Percentiles rank a stretch among this genome's conserved stretches.
These are phyloP conservation scores for Trypanosoma theileri DNA, from an alignment of 208 protist genomes.

Conservation along the genomic window DNA sequence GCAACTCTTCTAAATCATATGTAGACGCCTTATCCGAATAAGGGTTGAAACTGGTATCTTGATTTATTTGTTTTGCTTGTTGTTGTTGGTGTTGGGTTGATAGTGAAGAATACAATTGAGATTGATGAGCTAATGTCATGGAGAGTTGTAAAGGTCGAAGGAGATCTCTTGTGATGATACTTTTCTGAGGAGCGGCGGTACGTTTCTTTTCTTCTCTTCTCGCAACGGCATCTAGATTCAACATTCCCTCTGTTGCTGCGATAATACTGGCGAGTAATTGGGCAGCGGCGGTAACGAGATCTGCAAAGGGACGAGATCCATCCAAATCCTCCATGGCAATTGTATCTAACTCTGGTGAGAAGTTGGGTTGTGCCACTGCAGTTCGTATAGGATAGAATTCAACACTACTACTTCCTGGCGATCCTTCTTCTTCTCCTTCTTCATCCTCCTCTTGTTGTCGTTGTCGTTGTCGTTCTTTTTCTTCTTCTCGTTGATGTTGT, in stretches of 20 bases:
- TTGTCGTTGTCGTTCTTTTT: slow-evolving; percentile 11
- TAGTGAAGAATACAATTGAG: not conserved
- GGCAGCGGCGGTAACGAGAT: slow-evolving; percentile 17
- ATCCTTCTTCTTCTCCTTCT: not conserved
- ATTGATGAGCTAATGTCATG: not conserved
- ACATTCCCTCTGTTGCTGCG: slow-evolving; percentile 5
- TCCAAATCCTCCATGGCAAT: slow-evolving; percentile 11
- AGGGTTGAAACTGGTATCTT: not conserved
- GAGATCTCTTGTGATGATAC: not conserved
- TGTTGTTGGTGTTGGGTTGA: not conserved
- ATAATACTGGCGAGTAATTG: slow-evolving; percentile 25
- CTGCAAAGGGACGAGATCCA: slow-evolving; percentile 16
- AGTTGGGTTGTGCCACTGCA: too few species aligned
- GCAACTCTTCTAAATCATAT: not conserved
- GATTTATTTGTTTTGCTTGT: not conserved
- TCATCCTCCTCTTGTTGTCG: not conserved
- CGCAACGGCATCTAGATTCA: not conserved
- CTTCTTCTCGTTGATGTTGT: too few species aligned
- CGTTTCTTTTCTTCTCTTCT: not conserved
- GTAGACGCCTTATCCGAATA: not conserved
- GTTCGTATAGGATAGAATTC: too few species aligned
- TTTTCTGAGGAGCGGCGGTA: not conserved
- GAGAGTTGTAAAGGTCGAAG: not conserved
- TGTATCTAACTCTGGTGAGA: not conserved
- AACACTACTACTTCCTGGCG: not conserved